Conservation (phyloP, 2,329 filamentous ascomycete genomes). For the Exophiala sp. region DNA sequence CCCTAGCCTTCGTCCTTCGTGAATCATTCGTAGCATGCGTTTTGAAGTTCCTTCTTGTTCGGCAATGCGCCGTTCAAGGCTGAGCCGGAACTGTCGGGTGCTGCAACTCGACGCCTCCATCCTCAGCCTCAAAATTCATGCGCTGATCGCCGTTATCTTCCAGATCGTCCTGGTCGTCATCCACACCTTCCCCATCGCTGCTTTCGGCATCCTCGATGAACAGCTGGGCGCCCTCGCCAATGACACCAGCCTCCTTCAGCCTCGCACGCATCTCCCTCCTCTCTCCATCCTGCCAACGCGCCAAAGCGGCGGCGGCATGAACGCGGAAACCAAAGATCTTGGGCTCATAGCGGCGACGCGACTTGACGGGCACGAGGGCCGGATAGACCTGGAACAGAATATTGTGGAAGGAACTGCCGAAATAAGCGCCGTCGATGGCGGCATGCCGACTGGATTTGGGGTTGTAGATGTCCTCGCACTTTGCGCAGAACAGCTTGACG, state of each 20-base stretch:
- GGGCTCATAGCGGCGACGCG: slow-evolving; percentile 76
- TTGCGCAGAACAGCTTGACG: slow-evolving; percentile 94
- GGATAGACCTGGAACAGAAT: slow-evolving; percentile 99
- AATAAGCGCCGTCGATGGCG: slow-evolving; percentile 94
- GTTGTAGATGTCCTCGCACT: slow-evolving; percentile 98
- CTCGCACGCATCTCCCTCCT: slow-evolving; percentile 76
- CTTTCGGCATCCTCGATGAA: slow-evolving; percentile 28
- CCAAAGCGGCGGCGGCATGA: slow-evolving; percentile 78
- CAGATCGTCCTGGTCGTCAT: slow-evolving; percentile 9
- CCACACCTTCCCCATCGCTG: slow-evolving; percentile 26
- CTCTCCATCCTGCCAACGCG: slow-evolving; percentile 81
- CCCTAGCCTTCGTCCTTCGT: not conserved
- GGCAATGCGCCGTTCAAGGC: not conserved
- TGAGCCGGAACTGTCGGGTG: not conserved
- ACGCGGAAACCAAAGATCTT: slow-evolving; percentile 94
- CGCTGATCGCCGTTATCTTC: slow-evolving; percentile 11
- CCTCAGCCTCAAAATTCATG: not conserved
- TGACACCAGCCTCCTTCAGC: slow-evolving; percentile 61
- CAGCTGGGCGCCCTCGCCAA: slow-evolving; percentile 36
- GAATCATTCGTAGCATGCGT: not conserved
- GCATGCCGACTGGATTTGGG: slow-evolving; percentile 95
- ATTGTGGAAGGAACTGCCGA: slow-evolving; percentile 96
- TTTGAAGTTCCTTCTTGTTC: not conserved
- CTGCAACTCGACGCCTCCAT: not conserved
- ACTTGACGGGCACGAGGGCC: slow-evolving; percentile 79